These are phyloP conservation scores for Debaryomyces maramus DNA, from an alignment of 805 yeast species.

Conservation along the genomic window DNA sequence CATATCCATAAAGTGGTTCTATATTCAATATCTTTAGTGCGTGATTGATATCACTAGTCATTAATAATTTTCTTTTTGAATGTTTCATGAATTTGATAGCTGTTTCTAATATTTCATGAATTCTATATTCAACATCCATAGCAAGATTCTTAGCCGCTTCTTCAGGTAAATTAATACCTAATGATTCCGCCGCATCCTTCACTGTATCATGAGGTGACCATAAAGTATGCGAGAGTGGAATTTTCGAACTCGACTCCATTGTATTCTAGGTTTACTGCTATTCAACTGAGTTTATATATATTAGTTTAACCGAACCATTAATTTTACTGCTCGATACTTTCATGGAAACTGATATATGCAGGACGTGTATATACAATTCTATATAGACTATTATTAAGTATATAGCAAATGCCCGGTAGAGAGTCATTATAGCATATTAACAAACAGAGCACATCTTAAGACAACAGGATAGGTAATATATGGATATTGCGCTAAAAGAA, in stretches of 20 bases:
- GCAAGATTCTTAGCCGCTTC: constrained; percentile 94
- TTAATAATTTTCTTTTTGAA: constrained; percentile 76
- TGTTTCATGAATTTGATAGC: constrained; percentile 96
- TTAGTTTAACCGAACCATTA: too few relatives aligned
- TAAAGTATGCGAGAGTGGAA: constrained; percentile 79
- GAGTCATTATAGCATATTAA: too few relatives aligned
- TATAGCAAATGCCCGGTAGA: too few relatives aligned
- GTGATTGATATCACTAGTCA: constrained; percentile 77
- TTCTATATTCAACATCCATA: constrained; percentile 98
- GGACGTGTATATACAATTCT: too few relatives aligned
- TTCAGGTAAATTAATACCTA: constrained; percentile 82
- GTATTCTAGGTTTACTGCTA: neutral
- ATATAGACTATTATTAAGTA: too few relatives aligned
- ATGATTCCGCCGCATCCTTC: constrained; percentile 89
- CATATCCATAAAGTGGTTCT: constrained; percentile 92
- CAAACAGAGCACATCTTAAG: too few relatives aligned
- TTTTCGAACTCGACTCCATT: constrained; percentile 40
- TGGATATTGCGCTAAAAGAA: too few relatives aligned
- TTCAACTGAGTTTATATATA: too few relatives aligned
- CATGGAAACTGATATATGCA: too few relatives aligned
- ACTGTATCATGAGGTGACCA: constrained; percentile 99
- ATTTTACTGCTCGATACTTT: too few relatives aligned
- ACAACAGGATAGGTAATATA: too few relatives aligned
- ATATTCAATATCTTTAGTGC: constrained; percentile 85
- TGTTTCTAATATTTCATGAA: constrained; percentile 92